Base-by-base conservation (phyloP, 1,139 yeast genomes). In the Blastobotrys persicus region DNA sequence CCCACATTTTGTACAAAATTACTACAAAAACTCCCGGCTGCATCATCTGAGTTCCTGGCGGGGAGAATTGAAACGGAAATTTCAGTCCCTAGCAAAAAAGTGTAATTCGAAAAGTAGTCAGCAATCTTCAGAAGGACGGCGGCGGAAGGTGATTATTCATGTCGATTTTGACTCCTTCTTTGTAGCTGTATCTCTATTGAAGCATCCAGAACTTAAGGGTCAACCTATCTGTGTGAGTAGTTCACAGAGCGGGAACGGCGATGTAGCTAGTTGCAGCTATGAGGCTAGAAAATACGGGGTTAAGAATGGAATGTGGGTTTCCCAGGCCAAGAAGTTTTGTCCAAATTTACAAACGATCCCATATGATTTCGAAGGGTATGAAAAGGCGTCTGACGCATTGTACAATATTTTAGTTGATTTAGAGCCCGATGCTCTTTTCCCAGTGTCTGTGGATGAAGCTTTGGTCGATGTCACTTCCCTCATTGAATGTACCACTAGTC, bases 101-200 rank as follows among this genome's bases (percentile, higher is more conserved):
- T 16, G 38, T 38, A 52, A 46, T 13, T 14, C 11, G 23, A 48
- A 43, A 34, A 54, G 44, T 33, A 40, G 50, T 12, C 48, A 43
- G 31, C 26, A 34, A 14, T 13, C 42, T 13, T n/a, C 32, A 2
- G 23, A 34, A 5, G n/a, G 19, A 45, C 28, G 31, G 12, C 38
- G 34, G 12, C 34, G 37, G 5, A 47, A 55, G 11, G 66, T 76
- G 0, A 78, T 89, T 16, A 66, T 89, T 53, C 98, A 92, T 66
- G 76, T 91, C 32, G 98, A 92, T 65, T 92, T 88, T 66, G 98
- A 92, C 65, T 88, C 96, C 57, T 92, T 92, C 61, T 92, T 92
- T 67, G 97, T 91, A 0, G 77, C 95, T 0, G 96, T 87, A 0
- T 86, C 97, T 0, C 78, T 88, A 12, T 69, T 82, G 46, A 72